A percentile compares a stretch with the other conserved stretches of the same genome.
phyloP scores from a whole-genome alignment of 495 filamentous ascomycete genomes.

The Podospora pseudocomata region DNA sequence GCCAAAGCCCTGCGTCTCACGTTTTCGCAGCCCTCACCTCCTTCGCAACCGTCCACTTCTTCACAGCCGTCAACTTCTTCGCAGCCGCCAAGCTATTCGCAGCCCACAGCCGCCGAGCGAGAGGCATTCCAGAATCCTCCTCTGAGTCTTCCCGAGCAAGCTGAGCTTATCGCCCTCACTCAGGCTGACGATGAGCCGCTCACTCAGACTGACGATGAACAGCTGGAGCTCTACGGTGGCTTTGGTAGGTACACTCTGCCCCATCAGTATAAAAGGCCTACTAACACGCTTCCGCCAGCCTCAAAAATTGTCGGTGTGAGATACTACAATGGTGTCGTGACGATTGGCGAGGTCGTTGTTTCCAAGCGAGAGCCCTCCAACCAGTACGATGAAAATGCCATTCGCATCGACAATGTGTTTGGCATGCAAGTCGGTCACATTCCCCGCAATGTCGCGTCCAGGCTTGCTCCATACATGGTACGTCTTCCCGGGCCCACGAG shows the following conservation, averaged over 20 bases:
- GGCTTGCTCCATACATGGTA: slow-evolving; percentile 66
- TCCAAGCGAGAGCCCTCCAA: slow-evolving; percentile 68
- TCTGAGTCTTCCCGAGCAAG: neutral
- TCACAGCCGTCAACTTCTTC: slow-evolving; percentile 1
- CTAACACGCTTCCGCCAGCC: neutral
- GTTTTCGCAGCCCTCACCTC: neutral
- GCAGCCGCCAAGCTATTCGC: neutral
- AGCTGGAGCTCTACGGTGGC: slow-evolving; percentile 52
- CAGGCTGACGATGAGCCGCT: slow-evolving; percentile 47
- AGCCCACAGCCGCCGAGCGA: neutral
- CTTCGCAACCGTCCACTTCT: neutral
- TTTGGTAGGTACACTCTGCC: slow-evolving; percentile 24
- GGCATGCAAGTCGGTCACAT: slow-evolving; percentile 78
- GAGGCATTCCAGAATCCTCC: slow-evolving; percentile 4
- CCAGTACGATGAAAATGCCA: slow-evolving; percentile 71
- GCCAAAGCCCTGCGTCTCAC: neutral
- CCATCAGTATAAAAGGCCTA: neutral
- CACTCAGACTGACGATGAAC: slow-evolving; percentile 48
- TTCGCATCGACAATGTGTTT: slow-evolving; percentile 77
- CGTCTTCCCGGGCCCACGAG: neutral
- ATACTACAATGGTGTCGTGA: slow-evolving; percentile 72
- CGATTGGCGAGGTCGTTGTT: slow-evolving; percentile 66
- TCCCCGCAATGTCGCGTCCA: slow-evolving; percentile 58
- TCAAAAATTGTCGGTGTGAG: slow-evolving; percentile 77
- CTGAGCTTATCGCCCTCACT: slow-evolving; percentile 44